These are phyloP conservation scores for Ophiocordyceps australis DNA, from an alignment of 2,329 filamentous ascomycete species.

Conservation along the genomic window DNA sequence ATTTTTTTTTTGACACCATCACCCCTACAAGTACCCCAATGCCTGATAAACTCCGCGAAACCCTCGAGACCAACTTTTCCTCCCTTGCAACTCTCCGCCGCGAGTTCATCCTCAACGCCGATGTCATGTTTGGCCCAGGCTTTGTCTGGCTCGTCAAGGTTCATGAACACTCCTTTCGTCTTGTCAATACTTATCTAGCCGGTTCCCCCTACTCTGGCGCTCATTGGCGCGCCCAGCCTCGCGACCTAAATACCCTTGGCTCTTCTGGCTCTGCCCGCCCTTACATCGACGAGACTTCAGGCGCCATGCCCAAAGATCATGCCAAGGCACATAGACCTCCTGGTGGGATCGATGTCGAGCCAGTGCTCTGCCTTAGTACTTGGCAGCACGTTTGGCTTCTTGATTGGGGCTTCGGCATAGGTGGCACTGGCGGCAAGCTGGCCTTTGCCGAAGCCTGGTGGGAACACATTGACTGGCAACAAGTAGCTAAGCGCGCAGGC, in stretches of 20 bases:
- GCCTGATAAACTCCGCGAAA: conserved; percentile 32
- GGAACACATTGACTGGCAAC: conserved; percentile 70
- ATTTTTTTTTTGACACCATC: conserved; percentile 56
- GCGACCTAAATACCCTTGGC: conserved; percentile 52
- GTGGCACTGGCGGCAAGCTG: conserved; percentile 53
- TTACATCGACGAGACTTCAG: conserved; percentile 20
- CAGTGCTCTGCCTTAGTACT: conserved; percentile 80
- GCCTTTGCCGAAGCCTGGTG: conserved; percentile 70
- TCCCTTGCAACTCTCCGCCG: conserved; percentile 65
- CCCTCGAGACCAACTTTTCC: conserved; percentile 57
- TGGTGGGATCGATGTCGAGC: conserved; percentile 50
- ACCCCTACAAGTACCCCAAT: conserved; percentile 28
- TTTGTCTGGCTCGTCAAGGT: conserved; percentile 84
- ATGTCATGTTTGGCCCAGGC: conserved; percentile 88
- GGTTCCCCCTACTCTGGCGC: conserved; percentile 76
- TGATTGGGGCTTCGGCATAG: conserved; percentile 48
- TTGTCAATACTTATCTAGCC: conserved; percentile 81
- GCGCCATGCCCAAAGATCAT: conserved; percentile 9
- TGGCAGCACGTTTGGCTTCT: conserved; percentile 90
- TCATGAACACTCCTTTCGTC: conserved; percentile 31
- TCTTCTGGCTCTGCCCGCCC: conserved; percentile 15
- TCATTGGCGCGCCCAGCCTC: conserved; percentile 53
- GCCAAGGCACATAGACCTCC: conserved; percentile 33
- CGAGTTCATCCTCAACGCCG: conserved; percentile 65
- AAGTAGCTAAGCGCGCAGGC: conserved; percentile 32